Percentiles rank a stretch among this genome's conserved stretches.
Conservation (phyloP, 2,329 filamentous ascomycete species). For the Paecilomyces sp. region DNA sequence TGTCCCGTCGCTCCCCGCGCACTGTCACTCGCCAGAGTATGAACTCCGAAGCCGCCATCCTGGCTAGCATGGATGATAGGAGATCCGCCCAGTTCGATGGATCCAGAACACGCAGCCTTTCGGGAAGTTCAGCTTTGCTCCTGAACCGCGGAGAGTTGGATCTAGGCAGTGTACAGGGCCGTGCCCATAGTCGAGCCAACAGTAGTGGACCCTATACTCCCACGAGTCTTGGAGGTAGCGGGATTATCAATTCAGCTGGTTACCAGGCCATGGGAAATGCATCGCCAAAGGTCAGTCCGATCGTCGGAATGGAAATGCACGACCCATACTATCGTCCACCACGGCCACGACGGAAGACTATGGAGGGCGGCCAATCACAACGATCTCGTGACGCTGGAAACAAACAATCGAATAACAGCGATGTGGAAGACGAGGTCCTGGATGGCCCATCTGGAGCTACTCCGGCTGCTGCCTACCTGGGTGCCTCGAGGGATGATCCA, state of each 20-base stretch:
- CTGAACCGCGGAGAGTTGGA: slow-evolving; percentile 50
- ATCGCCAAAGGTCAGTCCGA: slow-evolving; percentile 34
- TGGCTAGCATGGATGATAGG: slow-evolving; percentile 60
- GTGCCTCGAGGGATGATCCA: slow-evolving; percentile 47
- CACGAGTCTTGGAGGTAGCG: slow-evolving; percentile 66
- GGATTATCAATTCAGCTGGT: slow-evolving; percentile 62
- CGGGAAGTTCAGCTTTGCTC: slow-evolving; percentile 56
- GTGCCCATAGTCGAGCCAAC: slow-evolving; percentile 46
- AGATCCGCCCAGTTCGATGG: slow-evolving; percentile 51
- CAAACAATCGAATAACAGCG: slow-evolving; percentile 26
- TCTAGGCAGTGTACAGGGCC: slow-evolving; percentile 40
- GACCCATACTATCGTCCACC: slow-evolving; percentile 90
- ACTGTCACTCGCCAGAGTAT: slow-evolving; percentile 70
- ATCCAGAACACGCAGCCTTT: slow-evolving; percentile 51
- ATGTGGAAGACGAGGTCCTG: slow-evolving; percentile 23
- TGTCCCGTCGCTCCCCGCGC: slow-evolving; percentile 64
- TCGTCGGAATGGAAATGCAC: slow-evolving; percentile 45
- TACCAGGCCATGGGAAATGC: slow-evolving; percentile 37
- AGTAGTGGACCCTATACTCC: slow-evolving; percentile 60
- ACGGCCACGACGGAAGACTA: slow-evolving; percentile 59
- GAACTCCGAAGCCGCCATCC: slow-evolving; percentile 73
- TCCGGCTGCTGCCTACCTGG: slow-evolving; percentile 48
- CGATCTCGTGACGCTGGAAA: slow-evolving; percentile 2
- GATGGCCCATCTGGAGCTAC: slow-evolving; percentile 39
- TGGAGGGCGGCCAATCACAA: slow-evolving; percentile 43